Evolutionary conservation across 1,139 yeast genomes (phyloP), one percentile per base, ranked within the genome.

Genomic region (Geotrichum candidum): DNA sequence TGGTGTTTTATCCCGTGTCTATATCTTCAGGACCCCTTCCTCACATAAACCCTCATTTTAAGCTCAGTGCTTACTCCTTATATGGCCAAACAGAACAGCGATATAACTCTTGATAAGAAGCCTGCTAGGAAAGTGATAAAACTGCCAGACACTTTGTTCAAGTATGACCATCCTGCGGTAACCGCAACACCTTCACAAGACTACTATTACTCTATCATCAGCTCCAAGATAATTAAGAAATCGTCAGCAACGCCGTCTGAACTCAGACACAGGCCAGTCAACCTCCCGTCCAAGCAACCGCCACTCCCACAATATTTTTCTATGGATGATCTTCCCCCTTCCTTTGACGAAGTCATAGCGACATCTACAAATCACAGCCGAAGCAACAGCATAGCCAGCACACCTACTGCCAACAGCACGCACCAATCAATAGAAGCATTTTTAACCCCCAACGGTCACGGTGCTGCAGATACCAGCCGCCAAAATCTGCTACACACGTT

Each of bases 271-370:
- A 5, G 48, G 22, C 22, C 48, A 41, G 18, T n/a, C 10, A 41
- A 41, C 48, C 27, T 22, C 25, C 31, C 27, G 15, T 11, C 38
- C 25, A 51, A 51, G 25, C 38, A 53, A 31, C 48, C 25, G 27
- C 31, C 38, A 22, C 45, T 41, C 45, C 18, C 51, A 27, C 35
- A 33, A 41, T 46, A 56, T 48, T 33, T 57, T 23, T 52, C 60
- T 18, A 59, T 60, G 62, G 48, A 56, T 48, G 62, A 56, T 41
- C 59, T 22, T 7, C 62, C 62, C 51, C 62, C 62, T 46, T 53
- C 62, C 22, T 56, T 56, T 35, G 62, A 60, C 3, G 62, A 56
- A 9, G 62, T 60, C 35, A 48, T 60, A n/a, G 53, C 57, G 10
- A 18, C 57, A 22, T 60, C 61, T 25, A 46, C 54, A 22, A 51